Conservation (phyloP, 2,329 filamentous ascomycete genomes). For the Nannizziopsis barbatae region DNA sequence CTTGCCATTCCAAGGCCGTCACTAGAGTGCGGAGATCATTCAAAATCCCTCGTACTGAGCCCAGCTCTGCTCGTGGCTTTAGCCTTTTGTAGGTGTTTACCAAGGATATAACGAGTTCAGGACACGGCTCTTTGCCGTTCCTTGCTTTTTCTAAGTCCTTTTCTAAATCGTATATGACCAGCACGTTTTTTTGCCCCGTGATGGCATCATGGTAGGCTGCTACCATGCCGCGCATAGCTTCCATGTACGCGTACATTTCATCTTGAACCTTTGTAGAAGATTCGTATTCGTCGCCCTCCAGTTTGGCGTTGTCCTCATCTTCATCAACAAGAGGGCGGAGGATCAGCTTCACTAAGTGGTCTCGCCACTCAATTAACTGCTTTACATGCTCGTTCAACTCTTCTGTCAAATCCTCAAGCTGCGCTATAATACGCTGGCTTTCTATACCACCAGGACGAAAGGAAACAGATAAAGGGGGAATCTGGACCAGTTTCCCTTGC, state of each 20-base stretch:
- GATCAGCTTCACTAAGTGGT: conserved; percentile 59
- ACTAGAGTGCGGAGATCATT: conserved; percentile 56
- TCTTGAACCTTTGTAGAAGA: conserved; percentile 80
- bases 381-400: conserved; percentile 62
- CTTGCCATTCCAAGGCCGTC: conserved; percentile 49
- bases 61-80: conserved; percentile 38
- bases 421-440: conserved; percentile 53
- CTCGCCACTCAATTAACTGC: conserved; percentile 62
- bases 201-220: conserved; percentile 69
- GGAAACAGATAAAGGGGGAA: conserved; percentile 49
- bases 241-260: conserved; percentile 75
- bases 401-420: conserved; percentile 52
- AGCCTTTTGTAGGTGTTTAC: conserved; percentile 37
- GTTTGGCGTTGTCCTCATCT: conserved; percentile 55
- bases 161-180: conserved; percentile 62
- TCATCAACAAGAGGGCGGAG: conserved; percentile 70
- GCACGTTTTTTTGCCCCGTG: conserved; percentile 62
- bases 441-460: conserved; percentile 58
- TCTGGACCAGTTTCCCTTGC: conserved; percentile 47
- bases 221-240: conserved; percentile 61
- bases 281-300: conserved; percentile 82
- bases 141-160: conserved; percentile 50
- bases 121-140: conserved; percentile 57
- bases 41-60: conserved; percentile 60
- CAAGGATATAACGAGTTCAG: conserved; percentile 47